Evolutionary conservation across 345 rosid species (phyloP).

Genomic region (Salix caprea): DNA sequence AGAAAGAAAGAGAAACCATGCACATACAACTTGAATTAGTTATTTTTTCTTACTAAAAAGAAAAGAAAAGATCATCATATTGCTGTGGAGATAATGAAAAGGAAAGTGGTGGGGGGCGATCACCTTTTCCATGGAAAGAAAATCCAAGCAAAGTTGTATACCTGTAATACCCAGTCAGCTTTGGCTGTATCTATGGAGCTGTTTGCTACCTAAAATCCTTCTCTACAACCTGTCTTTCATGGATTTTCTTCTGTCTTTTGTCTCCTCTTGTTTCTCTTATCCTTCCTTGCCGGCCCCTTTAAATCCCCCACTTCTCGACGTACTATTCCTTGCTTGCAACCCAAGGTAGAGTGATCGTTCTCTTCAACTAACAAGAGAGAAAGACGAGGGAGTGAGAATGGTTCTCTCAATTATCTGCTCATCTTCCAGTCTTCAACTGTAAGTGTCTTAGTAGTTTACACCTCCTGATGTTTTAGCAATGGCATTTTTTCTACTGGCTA

Average conservation of each 20-base stretch:
- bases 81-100: neutral
- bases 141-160: slow-evolving; percentile 22
- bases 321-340: neutral
- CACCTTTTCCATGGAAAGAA: slow-evolving; percentile 11
- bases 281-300: neutral
- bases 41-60: no score
- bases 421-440: neutral
- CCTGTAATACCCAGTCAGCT: slow-evolving; percentile 36
- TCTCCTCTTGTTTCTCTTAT: neutral
- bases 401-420: neutral
- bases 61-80: no score
- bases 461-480: no score
- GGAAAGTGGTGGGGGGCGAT: neutral
- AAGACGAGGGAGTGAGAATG: neutral
- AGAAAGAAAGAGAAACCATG: neutral
- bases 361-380: neutral
- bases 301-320: neutral
- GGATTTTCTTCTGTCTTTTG: slow-evolving; percentile 19
- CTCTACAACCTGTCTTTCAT: slow-evolving; percentile 1
- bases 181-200: slow-evolving; percentile 31
- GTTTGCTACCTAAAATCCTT: slow-evolving; percentile 11
- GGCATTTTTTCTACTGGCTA: no score
- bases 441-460: neutral
- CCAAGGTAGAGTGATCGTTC: neutral
- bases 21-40: neutral